These are phyloP conservation scores for Backusella sp. DNA, from an alignment of 192 early-diverging fungal species.

Conservation along the genomic window DNA sequence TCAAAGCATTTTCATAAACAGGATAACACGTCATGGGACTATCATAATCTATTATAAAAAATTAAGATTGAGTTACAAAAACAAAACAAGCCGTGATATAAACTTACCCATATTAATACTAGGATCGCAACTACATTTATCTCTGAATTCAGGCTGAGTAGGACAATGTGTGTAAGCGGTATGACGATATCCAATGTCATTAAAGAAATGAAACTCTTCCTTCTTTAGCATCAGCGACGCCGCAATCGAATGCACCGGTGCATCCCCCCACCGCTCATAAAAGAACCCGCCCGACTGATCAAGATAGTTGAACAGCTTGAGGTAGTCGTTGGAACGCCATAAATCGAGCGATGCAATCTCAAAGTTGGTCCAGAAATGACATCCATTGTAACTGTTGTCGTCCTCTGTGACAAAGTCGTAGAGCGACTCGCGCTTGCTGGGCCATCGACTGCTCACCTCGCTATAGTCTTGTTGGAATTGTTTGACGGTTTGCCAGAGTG, in stretches of 20 bases:
- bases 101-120: constrained; percentile 44
- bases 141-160: constrained; percentile 39
- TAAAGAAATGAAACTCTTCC: constrained; percentile 69
- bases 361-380: constrained; percentile 92
- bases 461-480: constrained; percentile 51
- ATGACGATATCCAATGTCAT: constrained; percentile 75
- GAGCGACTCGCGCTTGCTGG: constrained; percentile 31
- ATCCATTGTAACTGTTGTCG: constrained; percentile 65
- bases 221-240: constrained; percentile 59
- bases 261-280: constrained; percentile 83
- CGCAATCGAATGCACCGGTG: constrained; percentile 70
- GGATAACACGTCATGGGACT: constrained; percentile 13
- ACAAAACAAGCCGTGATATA: too few relatives aligned
- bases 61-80: not conserved
- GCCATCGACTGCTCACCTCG: constrained; percentile 37
- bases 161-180: constrained; percentile 61
- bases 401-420: constrained; percentile 57
- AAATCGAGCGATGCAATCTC: constrained; percentile 59
- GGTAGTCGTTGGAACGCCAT: constrained; percentile 67
- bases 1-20: not conserved
- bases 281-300: constrained; percentile 81
- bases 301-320: constrained; percentile 67
- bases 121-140: constrained; percentile 54
- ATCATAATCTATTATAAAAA: not conserved
- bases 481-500: constrained; percentile 68